phyloP scores from a whole-genome alignment of 1,284 basidiomycete genomes.

The Cryptococcus sp. region DNA sequence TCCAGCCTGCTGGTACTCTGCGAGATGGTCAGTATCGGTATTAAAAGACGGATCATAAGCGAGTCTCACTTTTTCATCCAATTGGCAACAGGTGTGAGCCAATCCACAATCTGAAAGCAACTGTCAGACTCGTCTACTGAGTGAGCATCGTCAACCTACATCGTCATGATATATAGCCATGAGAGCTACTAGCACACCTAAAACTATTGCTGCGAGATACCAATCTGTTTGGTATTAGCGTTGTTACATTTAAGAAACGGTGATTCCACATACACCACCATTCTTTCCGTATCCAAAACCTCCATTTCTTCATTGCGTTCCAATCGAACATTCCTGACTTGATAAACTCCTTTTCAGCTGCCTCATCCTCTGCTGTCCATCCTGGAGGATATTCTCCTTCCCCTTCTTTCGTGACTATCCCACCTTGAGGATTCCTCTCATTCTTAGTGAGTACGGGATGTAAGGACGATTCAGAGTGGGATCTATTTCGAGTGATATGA shows the following conservation, averaged over 20 bases:
- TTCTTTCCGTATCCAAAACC: slow-evolving; percentile 54
- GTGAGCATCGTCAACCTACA: slow-evolving; percentile 16
- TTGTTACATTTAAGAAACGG: neutral
- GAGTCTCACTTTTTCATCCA: slow-evolving; percentile 59
- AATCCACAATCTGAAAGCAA: slow-evolving; percentile 58
- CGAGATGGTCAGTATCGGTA: neutral
- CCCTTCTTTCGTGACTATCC: neutral
- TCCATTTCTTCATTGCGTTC: slow-evolving; percentile 49
- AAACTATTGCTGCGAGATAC: slow-evolving; percentile 44
- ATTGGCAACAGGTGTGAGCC: slow-evolving; percentile 60
- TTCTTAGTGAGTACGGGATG: neutral
- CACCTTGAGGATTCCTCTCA: neutral
- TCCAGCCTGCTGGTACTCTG: slow-evolving; percentile 59
- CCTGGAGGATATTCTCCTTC: slow-evolving; percentile 18
- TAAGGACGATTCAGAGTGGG: neutral
- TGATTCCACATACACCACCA: slow-evolving; percentile 51
- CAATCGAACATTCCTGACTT: slow-evolving; percentile 51
- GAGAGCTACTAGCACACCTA: slow-evolving; percentile 54
- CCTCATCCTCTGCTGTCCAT: slow-evolving; percentile 42
- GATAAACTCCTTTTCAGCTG: slow-evolving; percentile 40
- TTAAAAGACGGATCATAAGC: neutral
- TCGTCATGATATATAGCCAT: slow-evolving; percentile 59
- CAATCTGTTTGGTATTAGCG: slow-evolving; percentile 49
- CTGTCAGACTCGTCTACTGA: neutral
- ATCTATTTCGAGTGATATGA: neutral